Base-by-base conservation (phyloP, 768 basidiomycete species). In the Aureoboletus auriporus region DNA sequence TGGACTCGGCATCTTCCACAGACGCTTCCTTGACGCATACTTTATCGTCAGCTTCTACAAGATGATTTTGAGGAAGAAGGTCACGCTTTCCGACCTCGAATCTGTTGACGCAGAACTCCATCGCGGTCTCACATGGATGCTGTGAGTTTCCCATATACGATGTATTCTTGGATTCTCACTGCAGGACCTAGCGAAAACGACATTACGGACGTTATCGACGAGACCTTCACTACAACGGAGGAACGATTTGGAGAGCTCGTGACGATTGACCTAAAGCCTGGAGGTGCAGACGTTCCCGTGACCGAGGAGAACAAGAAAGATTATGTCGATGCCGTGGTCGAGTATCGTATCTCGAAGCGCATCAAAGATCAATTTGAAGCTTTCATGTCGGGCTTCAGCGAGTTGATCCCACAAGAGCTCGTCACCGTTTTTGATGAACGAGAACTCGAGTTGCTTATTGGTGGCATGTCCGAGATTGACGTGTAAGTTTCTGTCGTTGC, bases 11-110 rank as follows among this genome's bases (percentile, higher is more conserved):
- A 98, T 99, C 66, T 99, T 99, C 84, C 96, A 99, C 66, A 85
- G 96, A 46, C 90, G 96, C 9, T 99, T 99, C 85, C 73, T 99
- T 55, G 96, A 99, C 58, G 95, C 94, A 31, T 98, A 98, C 77
- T 99, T 99, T 69, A 97, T 98, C 57, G 93, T 95, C 66, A 91
- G 91, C 61, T 96, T 99, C 78, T 98, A 99, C 82, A 99, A 98
- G 77, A 97, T 97, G 94, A 94, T 98, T 51, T 66, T 99, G 62
- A 91, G 89, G 78, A 98, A 98, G 77, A 96, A 97, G 72, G 93
- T 98, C 29, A 87, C 87, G 0, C 69, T 98, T 35, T 81, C 87
- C 7, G 96, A 99, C 70, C 72, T 99, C 58, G 95, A 98, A 75
- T 90, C 88, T 65, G 95, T 99, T 23, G 96, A 99, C 71, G 91